Evolutionary conservation across 129 eudicot species (phyloP).

Genomic region (Sambucus nigra): DNA sequence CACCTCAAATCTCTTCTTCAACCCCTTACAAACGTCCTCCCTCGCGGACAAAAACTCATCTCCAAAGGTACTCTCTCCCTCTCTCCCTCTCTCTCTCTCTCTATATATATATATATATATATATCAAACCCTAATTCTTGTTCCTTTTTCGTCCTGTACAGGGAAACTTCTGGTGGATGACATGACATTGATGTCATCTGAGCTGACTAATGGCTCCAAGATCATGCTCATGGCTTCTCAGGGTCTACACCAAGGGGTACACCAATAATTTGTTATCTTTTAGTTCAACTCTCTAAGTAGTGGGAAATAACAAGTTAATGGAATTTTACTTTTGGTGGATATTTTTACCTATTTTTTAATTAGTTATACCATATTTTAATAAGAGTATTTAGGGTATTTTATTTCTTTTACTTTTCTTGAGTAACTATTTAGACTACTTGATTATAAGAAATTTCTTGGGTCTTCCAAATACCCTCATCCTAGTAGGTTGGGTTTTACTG

Average conservation of each 20-base stretch:
- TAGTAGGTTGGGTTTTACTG: too few relatives aligned
- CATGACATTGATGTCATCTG: constrained; percentile 38
- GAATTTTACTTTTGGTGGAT: too few relatives aligned
- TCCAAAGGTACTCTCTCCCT: constrained; percentile 41
- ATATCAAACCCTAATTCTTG: neutral
- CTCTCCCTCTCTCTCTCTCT: neutral
- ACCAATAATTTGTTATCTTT: neutral
- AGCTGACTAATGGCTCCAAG: constrained; percentile 43
- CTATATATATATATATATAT: neutral
- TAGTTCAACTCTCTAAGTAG: too few relatives aligned
- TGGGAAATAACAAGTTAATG: too few relatives aligned
- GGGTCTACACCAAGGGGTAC: constrained; percentile 97
- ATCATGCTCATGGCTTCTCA: constrained; percentile 89
- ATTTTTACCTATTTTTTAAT: too few relatives aligned
- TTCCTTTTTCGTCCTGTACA: constrained; percentile 11
- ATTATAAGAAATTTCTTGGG: too few relatives aligned
- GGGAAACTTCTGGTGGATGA: constrained; percentile 69
- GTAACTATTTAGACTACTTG: too few relatives aligned
- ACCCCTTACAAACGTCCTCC: constrained; percentile 83
- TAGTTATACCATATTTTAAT: too few relatives aligned
- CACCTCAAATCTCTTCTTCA: constrained; percentile 72
- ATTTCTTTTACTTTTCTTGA: too few relatives aligned
- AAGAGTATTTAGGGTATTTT: too few relatives aligned
- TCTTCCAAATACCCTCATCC: too few relatives aligned
- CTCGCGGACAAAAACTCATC: constrained; percentile 96